Base-by-base conservation (phyloP, 192 early-diverging fungal species). In the Mortierella hygrophila region DNA sequence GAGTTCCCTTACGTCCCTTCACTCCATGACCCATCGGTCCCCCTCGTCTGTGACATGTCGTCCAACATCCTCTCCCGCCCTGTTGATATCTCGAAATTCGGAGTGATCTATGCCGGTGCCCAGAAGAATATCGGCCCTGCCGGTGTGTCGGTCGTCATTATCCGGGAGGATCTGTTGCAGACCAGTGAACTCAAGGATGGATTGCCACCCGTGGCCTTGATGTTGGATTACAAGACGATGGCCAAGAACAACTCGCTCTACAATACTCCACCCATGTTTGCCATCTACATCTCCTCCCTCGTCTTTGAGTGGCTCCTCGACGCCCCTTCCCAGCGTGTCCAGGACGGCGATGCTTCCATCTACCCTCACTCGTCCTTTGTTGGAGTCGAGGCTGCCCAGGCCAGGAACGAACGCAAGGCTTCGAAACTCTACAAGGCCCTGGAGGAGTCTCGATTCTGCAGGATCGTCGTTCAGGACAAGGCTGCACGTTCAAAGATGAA, bases 121-220 rank as follows among this genome's bases (percentile, higher is more conserved):
- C 99, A 99, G 90, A 99, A 99, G 90, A 99, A 99, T 91, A 92
- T 95, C 86, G 94, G 95, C 0, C 95, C 97, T 23, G 96, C 98
- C 11, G 99, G 99, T 57, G 94, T 98, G 11, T 97, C 98, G 3
- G 87, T 99, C 49, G 97, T 96, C 44, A 97, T 99, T 72, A 90
- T 99, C 69, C 95, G 97, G 54, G 94, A 98, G 42, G 97, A 99
- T 82, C 89, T 99, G 73, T 87, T 99, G 74, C 89, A 90, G 49
- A 92, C 91, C 42, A 88, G 92, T 18, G 86, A 88, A 32, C 3
- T 35, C 29, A 63, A 40, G 18, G 68, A 82, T 44, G 86, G 86
- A 0, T 47, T 88, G 3, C 8, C 44, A 15, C 89, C 93, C 21
- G 83, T 91, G 1, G 95, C 98, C 2, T 82, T 94, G 38, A 96